These are phyloP conservation scores for Chytriomyces hyalinus DNA, from an alignment of 192 early-diverging fungal species.

Conservation along the genomic window DNA sequence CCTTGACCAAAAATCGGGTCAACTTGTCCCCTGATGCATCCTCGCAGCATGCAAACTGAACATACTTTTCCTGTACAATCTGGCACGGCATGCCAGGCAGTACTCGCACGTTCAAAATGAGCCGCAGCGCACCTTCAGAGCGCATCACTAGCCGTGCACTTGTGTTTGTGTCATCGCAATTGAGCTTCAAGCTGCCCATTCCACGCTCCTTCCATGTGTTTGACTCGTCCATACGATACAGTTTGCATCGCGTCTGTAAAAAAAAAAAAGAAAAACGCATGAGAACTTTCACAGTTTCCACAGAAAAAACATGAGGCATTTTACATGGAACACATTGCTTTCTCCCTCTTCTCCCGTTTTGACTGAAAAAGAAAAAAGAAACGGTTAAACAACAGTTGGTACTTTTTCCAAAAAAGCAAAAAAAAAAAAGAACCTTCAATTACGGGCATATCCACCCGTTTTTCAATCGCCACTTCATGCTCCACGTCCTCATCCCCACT, in stretches of 20 bases:
- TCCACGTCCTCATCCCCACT: slow-evolving; percentile 24
- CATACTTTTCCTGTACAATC: slow-evolving; percentile 36
- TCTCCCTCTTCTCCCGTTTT: slow-evolving; percentile 40
- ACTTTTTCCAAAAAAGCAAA: background rate
- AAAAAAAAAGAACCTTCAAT: background rate
- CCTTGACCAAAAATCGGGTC: slow-evolving; percentile 33
- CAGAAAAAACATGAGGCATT: slow-evolving; percentile 5
- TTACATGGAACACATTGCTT: slow-evolving; percentile 30
- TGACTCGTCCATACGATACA: slow-evolving; percentile 33
- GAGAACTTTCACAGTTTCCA: background rate
- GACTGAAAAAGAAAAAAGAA: slow-evolving; percentile 19
- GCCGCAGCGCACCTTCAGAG: slow-evolving; percentile 25
- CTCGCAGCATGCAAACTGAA: slow-evolving; percentile 33
- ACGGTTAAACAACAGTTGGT: background rate
- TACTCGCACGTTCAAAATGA: slow-evolving; percentile 38
- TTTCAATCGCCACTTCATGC: slow-evolving; percentile 25
- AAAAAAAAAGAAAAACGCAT: background rate
- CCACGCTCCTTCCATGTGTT: slow-evolving; percentile 38
- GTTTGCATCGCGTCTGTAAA: slow-evolving; percentile 33
- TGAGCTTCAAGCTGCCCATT: slow-evolving; percentile 29
- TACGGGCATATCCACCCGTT: slow-evolving; percentile 1
- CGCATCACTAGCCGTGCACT: slow-evolving; percentile 37
- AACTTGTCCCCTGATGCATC: background rate
- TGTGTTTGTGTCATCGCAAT: slow-evolving; percentile 2
- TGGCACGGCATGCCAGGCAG: slow-evolving; percentile 32